Evolutionary conservation across 2,329 filamentous ascomycete species (phyloP).

Genomic region (Scolecobasidium constrictum): DNA sequence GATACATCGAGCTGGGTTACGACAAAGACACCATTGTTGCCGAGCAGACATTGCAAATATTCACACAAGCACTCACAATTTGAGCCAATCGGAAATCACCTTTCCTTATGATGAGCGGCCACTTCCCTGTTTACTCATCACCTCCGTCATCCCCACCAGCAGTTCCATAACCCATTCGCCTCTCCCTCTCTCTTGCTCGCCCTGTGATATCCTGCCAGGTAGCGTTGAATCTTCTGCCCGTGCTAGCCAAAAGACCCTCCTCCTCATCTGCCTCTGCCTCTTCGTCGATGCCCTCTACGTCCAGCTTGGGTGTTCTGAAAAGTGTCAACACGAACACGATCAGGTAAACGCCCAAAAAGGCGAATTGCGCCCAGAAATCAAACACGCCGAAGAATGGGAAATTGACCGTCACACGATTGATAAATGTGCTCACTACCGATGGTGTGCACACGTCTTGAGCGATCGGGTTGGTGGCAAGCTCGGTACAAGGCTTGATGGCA

Average conservation of each 20-base stretch:
- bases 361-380: conserved; percentile 95
- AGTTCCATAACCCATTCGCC: conserved; percentile 10
- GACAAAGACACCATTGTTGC: no score
- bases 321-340: conserved; percentile 69
- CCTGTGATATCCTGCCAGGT: conserved; percentile 84
- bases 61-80: no score
- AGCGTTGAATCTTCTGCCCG: conserved; percentile 68
- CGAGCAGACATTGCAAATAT: no score
- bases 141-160: conserved; percentile 8
- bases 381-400: conserved; percentile 91
- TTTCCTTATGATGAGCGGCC: no score
- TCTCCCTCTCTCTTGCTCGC: conserved; percentile 23
- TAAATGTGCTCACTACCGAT: conserved; percentile 79
- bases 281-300: conserved; percentile 69
- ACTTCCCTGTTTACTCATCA: no score
- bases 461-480: conserved; percentile 57
- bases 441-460: conserved; percentile 80
- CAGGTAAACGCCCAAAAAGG: conserved; percentile 71
- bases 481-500: conserved; percentile 72
- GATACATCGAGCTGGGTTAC: no score
- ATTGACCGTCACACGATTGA: conserved; percentile 85
- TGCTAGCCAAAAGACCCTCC: conserved; percentile 78
- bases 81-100: no score
- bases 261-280: conserved; percentile 89
- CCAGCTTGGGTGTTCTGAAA: conserved; percentile 68